Conservation (phyloP, 768 basidiomycete species). For the Trametes punicea region DNA sequence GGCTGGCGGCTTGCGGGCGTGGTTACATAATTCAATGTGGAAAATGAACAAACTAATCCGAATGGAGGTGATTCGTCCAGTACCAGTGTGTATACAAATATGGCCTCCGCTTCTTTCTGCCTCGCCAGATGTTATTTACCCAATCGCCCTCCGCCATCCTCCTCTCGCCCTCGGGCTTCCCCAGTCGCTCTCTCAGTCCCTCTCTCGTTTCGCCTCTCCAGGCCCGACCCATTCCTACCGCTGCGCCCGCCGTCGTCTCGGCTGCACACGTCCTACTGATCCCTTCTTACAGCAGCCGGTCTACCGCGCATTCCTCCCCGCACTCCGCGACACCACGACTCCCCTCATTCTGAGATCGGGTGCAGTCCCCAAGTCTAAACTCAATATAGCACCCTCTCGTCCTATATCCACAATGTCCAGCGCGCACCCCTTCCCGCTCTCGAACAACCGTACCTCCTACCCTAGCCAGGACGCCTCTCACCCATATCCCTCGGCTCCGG, state of each 20-base stretch:
- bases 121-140: conserved; percentile 22
- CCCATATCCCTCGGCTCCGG: conserved; percentile 8
- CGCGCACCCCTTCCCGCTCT: conserved; percentile 15
- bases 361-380: conserved; percentile 15
- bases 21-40: conserved; percentile 18
- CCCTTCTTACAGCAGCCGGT: conserved; percentile 13
- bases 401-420: conserved; percentile 8
- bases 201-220: background rate
- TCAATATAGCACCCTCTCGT: background rate
- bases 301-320: conserved; percentile 1
- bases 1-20: conserved; percentile 6
- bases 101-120: conserved; percentile 20
- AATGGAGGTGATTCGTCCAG: conserved; percentile 18
- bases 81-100: conserved; percentile 18
- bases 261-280: background rate
- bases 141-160: conserved; percentile 6
- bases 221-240: background rate
- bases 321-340: conserved; percentile 16
- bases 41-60: conserved; percentile 18
- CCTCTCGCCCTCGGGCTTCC: conserved; percentile 11
- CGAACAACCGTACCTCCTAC: conserved; percentile 17
- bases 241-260: background rate
- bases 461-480: conserved; percentile 1
- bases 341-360: background rate
- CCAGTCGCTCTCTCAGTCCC: conserved; percentile 10